phyloP scores from a whole-genome alignment of 2,329 filamentous ascomycete species.

The Aspergillus awamori region DNA sequence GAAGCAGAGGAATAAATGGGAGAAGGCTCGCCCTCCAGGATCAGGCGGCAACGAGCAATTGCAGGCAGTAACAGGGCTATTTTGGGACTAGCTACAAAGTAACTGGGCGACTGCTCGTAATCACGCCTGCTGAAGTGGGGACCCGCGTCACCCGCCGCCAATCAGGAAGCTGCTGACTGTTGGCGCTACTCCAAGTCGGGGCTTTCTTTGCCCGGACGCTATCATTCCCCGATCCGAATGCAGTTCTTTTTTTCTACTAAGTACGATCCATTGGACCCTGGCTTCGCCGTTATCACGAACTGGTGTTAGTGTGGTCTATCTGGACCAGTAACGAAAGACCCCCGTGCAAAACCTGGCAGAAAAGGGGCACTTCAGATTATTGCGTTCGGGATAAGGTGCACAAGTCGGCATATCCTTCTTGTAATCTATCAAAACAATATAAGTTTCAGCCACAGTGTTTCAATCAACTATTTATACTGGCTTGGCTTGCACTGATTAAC shows the following conservation, averaged over 20 bases:
- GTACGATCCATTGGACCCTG: not conserved
- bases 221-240: not conserved
- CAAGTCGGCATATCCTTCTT: not conserved
- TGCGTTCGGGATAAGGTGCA: not conserved
- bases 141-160: not conserved
- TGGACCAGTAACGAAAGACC: not conserved
- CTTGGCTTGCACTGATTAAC: not conserved
- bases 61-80: slow-evolving; percentile 12
- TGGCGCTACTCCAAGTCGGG: not conserved
- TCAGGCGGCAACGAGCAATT: not conserved
- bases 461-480: not conserved
- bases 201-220: not conserved
- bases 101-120: too few species aligned
- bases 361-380: not conserved
- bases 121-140: slow-evolving; percentile 9
- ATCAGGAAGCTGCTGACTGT: not conserved
- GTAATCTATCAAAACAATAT: not conserved
- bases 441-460: not conserved
- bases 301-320: not conserved
- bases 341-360: not conserved
- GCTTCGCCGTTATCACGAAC: not conserved
- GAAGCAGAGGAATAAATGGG: slow-evolving; percentile 2
- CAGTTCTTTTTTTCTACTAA: not conserved
- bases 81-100: not conserved
- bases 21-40: not conserved